Evolutionary conservation across 768 basidiomycete genomes (phyloP), one percentile per base, ranked within the genome.

Genomic region (Auricularia cornea): DNA sequence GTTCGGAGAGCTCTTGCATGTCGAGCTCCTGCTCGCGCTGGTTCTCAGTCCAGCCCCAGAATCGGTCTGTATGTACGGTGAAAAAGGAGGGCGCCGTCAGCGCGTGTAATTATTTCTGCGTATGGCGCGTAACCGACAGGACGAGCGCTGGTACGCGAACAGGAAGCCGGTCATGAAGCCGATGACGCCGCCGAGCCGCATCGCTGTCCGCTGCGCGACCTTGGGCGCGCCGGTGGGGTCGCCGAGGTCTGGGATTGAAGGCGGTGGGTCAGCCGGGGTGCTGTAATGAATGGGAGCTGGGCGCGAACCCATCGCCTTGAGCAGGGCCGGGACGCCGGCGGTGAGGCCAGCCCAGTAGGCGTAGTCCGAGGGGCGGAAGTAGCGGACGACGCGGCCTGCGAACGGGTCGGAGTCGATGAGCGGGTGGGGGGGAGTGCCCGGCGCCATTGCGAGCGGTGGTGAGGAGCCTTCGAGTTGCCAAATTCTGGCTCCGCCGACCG

Each of bases 1-100:
- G 85, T 66, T 89, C 84, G 56, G 83, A 84, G 52, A 98, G 79
- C 74, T 98, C 96, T 18, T 79, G 80, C 44, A 86, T 70, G 72
- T 98, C 96, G 75, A 79, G 81, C 60, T 83, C 83, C 67, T 89
- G 83, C 74, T 98, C 96, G 18, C 84, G 80, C 66, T 84, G 83
- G 76, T 96, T 96, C 76, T 96, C 93, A 5, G 84, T 77, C 93
- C 92, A 95, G 60, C 93, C 93, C 92, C 91, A 94, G 80, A 96
- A 92, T n/a, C 93, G 92, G 72, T 84, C 91, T 93, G 70, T 38
- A 12, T 41, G 60, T 61, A 51, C 59, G 31, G 62, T 59, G 60
- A 33, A n/a, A 32, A 48, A n/a, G n/a, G n/a, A 60, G 40, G 68
- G 65, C 62, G 68, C 52, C 59, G 72, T 61, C 33, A 48, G 59